Percentiles rank a stretch among this genome's conserved stretches.
Conservation (phyloP, 2,329 filamentous ascomycete species). For the Neurospora sp. region DNA sequence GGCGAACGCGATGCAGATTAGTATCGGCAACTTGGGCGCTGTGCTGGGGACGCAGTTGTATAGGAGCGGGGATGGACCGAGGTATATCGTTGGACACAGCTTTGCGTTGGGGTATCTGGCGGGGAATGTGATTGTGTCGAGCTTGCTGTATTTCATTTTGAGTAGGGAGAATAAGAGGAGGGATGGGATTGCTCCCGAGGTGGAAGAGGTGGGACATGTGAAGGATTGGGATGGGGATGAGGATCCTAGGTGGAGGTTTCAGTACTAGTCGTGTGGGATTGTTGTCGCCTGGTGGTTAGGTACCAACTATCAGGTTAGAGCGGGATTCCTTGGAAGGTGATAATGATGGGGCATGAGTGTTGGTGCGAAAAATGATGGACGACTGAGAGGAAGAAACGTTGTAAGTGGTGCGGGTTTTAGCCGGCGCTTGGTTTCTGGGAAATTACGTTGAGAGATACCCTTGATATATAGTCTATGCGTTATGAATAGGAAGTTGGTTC, state of each 20-base stretch:
- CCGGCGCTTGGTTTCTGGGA: neutral
- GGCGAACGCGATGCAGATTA: slow-evolving; percentile 62
- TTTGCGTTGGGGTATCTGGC: slow-evolving; percentile 56
- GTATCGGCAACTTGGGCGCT: slow-evolving; percentile 58
- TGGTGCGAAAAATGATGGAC: neutral
- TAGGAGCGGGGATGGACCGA: slow-evolving; percentile 46
- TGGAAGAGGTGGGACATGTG: slow-evolving; percentile 38
- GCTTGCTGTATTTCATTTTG: slow-evolving; percentile 41
- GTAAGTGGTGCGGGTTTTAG: neutral
- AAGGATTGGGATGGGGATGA: slow-evolving; percentile 49
- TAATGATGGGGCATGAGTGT: neutral
- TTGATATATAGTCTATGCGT: neutral
- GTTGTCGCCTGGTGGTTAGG: neutral
- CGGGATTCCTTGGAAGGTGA: neutral
- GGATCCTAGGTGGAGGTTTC: slow-evolving; percentile 57
- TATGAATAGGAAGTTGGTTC: neutral
- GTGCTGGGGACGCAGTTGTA: slow-evolving; percentile 64
- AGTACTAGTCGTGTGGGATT: slow-evolving; percentile 30
- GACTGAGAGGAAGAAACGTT: neutral
- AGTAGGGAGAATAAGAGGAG: slow-evolving; percentile 47
- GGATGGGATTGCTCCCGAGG: slow-evolving; percentile 30
- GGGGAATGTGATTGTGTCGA: slow-evolving; percentile 45
- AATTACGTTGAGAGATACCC: neutral
- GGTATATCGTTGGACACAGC: slow-evolving; percentile 56
- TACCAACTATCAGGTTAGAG: neutral